phyloP scores from a whole-genome alignment of 345 rosid genomes.

The Cochlearia excelsa region DNA sequence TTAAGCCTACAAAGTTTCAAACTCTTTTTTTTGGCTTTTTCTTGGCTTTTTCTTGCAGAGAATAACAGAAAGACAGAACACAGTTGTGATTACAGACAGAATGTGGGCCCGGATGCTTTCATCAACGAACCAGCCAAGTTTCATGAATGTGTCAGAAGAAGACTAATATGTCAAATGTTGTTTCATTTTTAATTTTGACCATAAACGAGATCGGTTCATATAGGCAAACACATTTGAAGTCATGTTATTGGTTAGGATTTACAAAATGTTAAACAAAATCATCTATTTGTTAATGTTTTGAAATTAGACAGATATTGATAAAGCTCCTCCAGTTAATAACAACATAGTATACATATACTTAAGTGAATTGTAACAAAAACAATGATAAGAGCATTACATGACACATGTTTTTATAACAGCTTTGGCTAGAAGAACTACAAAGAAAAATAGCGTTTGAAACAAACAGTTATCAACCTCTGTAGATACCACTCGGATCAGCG shows the following conservation, averaged over 20 bases:
- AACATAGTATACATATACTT: too few species aligned
- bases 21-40: background rate
- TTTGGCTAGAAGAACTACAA: background rate
- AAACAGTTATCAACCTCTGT: slow-evolving; percentile 42
- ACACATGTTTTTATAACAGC: too few species aligned
- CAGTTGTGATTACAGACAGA: slow-evolving; percentile 78
- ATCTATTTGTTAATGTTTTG: too few species aligned
- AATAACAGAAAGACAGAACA: slow-evolving; percentile 56
- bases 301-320: too few species aligned
- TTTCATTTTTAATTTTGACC: slow-evolving; percentile 29
- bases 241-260: too few species aligned
- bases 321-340: too few species aligned
- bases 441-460: background rate
- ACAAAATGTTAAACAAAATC: too few species aligned
- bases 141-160: slow-evolving; percentile 38
- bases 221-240: too few species aligned
- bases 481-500: slow-evolving; percentile 87
- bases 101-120: slow-evolving; percentile 87
- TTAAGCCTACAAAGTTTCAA: background rate
- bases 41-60: slow-evolving; percentile 44
- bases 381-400: too few species aligned
- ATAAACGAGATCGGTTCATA: slow-evolving; percentile 7
- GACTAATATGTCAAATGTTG: background rate
- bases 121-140: slow-evolving; percentile 80
- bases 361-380: too few species aligned